These are phyloP conservation scores for Candida glaebosa DNA, from an alignment of 805 yeast genomes.

Conservation along the genomic window DNA sequence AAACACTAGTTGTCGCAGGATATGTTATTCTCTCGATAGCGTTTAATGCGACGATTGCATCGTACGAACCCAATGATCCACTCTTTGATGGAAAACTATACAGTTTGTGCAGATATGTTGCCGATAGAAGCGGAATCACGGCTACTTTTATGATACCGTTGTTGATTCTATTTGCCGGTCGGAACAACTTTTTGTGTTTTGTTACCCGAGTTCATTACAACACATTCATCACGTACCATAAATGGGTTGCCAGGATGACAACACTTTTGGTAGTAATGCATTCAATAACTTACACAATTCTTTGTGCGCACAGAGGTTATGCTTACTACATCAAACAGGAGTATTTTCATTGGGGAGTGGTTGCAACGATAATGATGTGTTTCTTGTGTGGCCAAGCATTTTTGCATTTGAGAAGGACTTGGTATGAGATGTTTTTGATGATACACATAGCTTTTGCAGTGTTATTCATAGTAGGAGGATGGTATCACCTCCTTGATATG, in stretches of 20 bases:
- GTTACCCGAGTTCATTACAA: constrained; percentile 53
- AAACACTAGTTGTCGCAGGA: constrained; percentile 37
- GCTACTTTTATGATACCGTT: constrained; percentile 53
- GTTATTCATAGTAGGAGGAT: constrained; percentile 50
- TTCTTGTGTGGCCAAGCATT: constrained; percentile 47
- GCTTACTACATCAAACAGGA: constrained; percentile 21
- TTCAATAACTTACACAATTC: constrained; percentile 32
- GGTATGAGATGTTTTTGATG: constrained; percentile 49
- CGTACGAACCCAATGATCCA: constrained; percentile 22
- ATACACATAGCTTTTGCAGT: constrained; percentile 32
- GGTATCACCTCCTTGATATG: constrained; percentile 46
- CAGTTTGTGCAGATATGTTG: constrained; percentile 41
- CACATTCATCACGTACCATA: constrained; percentile 54
- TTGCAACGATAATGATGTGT: constrained; percentile 32
- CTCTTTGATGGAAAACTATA: constrained; percentile 20
- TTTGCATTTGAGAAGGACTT: constrained; percentile 46
- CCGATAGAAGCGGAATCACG: constrained; percentile 54
- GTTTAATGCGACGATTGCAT: constrained; percentile 19
- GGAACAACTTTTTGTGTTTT: constrained; percentile 63
- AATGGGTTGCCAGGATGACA: constrained; percentile 51
- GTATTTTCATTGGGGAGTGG: constrained; percentile 26
- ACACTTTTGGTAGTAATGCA: constrained; percentile 45
- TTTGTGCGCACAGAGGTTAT: constrained; percentile 15
- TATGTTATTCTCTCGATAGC: constrained; percentile 35
- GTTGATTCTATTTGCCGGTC: constrained; percentile 60